These are phyloP conservation scores for Ophiocordyceps camponoti-saundersi DNA, from an alignment of 2,329 filamentous ascomycete genomes.

Conservation along the genomic window DNA sequence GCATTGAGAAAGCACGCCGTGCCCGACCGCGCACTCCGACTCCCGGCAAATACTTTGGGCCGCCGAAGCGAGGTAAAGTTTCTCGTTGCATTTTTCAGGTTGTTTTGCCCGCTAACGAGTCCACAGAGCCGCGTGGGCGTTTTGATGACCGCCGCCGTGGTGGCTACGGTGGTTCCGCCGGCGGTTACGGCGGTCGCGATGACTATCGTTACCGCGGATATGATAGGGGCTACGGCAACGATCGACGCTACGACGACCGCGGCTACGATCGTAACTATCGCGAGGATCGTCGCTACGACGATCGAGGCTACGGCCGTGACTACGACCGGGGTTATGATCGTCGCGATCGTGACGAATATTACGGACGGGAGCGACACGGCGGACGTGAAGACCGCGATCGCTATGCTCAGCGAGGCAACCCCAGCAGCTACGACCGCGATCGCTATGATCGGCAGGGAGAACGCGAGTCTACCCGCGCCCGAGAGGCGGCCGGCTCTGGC, in stretches of 20 bases:
- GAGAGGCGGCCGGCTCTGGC: constrained; percentile 19
- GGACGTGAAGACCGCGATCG: constrained; percentile 28
- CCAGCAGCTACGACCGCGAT: constrained; percentile 28
- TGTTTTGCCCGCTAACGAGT: background rate
- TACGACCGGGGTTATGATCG: constrained; percentile 41
- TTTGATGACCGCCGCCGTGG: constrained; percentile 49
- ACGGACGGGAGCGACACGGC: constrained; percentile 20
- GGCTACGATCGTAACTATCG: constrained; percentile 34
- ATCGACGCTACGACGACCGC: constrained; percentile 25
- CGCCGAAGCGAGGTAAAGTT: constrained; percentile 81
- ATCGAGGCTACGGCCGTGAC: constrained; percentile 32
- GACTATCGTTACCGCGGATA: constrained; percentile 40
- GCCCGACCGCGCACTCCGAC: constrained; percentile 89
- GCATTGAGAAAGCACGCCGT: constrained; percentile 97
- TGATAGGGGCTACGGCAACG: constrained; percentile 25
- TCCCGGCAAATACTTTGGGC: constrained; percentile 97
- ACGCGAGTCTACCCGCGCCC: constrained; percentile 21
- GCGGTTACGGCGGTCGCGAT: constrained; percentile 29
- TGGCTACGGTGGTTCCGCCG: constrained; percentile 32
- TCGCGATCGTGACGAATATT: constrained; percentile 24
- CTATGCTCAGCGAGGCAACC: constrained; percentile 17
- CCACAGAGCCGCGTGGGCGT: constrained; percentile 21
- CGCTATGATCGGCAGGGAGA: constrained; percentile 30
- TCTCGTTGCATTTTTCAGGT: background rate
- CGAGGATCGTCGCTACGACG: constrained; percentile 28